Base-by-base conservation (phyloP, 805 yeast genomes). In the Groenewaldozyma salmanticensis region DNA sequence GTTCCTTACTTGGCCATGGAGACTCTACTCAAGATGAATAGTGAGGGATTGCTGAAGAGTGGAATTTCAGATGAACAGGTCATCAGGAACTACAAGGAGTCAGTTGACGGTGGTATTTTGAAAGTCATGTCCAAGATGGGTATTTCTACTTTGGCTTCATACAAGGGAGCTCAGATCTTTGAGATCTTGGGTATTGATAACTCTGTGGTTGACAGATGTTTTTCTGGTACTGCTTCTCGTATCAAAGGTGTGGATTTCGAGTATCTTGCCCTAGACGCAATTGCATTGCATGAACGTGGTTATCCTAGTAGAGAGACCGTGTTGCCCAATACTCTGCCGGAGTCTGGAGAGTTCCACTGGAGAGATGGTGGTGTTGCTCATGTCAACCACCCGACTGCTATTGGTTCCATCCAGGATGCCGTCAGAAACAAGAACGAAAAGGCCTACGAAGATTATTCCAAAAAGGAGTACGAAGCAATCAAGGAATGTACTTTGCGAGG, bases 111-210 rank as follows among this genome's bases (percentile, higher is more conserved):
- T 42, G 97, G 97, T 65, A 81, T 90, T 53, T 69, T 86, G 54
- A 90, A 92, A 70, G 96, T 92, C 45, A 90, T 90, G 98, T 86
- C 96, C 29, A 90, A 92, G 72, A 92, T 90, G 97, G 98, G 98
- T 71, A 92, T 90, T 54, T 88, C 97, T 24, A 92, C 98, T 22
- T 71, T 90, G 60, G 96, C 96, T 9, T 85, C 96, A n/a, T 90
- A 90, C 67, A 90, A 90, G 67, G 97, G 97, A 64, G 98, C 98
- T 21, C 98, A 90, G 69, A 92, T 90, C 58, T 90, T 92, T 61
- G 98, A 90, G 66, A 95, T 95, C 38, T 70, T 90, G 47, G 98
- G 98, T 64, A 79, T 90, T 47, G 96, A 92, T 61, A 86, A 88
- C 66, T 79, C 94, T 6, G 96, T 90, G 38, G 83, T 90, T 51